Evolutionary conservation across 345 rosid genomes (phyloP), one percentile per base, ranked within the genome.

Genomic region (Geranium rotundifolium): DNA sequence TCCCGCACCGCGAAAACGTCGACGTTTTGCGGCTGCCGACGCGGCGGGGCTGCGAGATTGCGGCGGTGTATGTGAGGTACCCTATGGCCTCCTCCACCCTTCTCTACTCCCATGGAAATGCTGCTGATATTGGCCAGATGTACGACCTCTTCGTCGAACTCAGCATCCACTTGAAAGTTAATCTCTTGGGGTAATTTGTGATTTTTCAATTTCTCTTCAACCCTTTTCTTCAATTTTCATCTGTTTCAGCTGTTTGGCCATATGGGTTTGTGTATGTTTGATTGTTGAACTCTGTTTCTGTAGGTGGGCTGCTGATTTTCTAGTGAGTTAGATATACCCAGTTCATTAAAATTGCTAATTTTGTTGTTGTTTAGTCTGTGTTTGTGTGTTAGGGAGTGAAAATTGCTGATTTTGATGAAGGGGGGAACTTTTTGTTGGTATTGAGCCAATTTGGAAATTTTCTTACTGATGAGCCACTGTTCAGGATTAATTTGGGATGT

Each of bases 61-160:
- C 81, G 2, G 96, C 89, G 19, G 79, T 91, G 66, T 89, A 87
- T 67, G 75, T 91, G 29, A 76, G 95, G 68, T 76, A 85, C 74
- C 98, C 96, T 19, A 81, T 87, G 98, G 96, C 98, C 57, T 80
- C 82, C 29, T 78, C 93, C 1, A 91, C 98, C 29, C 78, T 91
- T 63, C 82, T 91, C 63, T 91, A 91, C 69, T 89, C 98, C 6
- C 98, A 91, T 30, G 98, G 98, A 1, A 91, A 91, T 63, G 98
- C 96, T 19, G 84, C 98, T 65, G 98, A 91, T 80, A 80, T 91
- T 56, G 96, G 98, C 3, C 98, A 91, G 95, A 85, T 91, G 98
- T 89, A 91, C 62, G 96, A 91, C 86, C 95, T 91, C 72, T 91
- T 91, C 86, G 58, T 85, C 75, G 98, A 91, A 73, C 77, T 91